phyloP scores from a whole-genome alignment of 306 rosid species.

The Delonix regia region DNA sequence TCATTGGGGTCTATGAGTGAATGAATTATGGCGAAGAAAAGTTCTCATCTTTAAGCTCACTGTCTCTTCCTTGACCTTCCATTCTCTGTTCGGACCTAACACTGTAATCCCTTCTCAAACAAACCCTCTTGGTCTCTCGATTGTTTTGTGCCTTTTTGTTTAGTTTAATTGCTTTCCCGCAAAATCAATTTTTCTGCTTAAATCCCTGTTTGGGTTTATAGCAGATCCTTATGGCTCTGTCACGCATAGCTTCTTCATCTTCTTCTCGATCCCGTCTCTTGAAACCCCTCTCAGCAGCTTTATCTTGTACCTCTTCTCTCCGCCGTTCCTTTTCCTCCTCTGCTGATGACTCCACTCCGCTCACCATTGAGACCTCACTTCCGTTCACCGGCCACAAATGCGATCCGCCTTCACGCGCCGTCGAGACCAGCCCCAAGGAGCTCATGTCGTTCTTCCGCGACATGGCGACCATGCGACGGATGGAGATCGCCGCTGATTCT shows the following conservation, averaged over 20 bases:
- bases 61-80: not conserved
- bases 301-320: conserved; percentile 43
- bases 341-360: conserved; percentile 44
- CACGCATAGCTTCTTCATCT: conserved; percentile 46
- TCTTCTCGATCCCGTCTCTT: conserved; percentile 46
- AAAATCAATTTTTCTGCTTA: not conserved
- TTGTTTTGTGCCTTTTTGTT: not conserved
- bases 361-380: conserved; percentile 67
- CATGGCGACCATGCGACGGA: conserved; percentile 81
- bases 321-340: conserved; percentile 57
- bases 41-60: not conserved
- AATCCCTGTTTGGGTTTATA: not conserved
- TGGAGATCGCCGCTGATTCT: conserved; percentile 89
- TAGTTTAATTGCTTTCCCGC: not conserved
- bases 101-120: not conserved
- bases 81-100: not conserved
- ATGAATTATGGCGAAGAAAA: not conserved
- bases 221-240: conserved; percentile 59
- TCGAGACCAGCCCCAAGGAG: conserved; percentile 62
- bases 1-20: too few relatives aligned
- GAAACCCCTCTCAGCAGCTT: conserved; percentile 47
- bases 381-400: conserved; percentile 74
- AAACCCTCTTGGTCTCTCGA: not conserved
- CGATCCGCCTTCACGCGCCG: conserved; percentile 71
- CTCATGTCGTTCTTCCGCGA: conserved; percentile 61